These are phyloP conservation scores for Aspergillus heteromorphus DNA, from an alignment of 495 filamentous ascomycete species.

Conservation along the genomic window DNA sequence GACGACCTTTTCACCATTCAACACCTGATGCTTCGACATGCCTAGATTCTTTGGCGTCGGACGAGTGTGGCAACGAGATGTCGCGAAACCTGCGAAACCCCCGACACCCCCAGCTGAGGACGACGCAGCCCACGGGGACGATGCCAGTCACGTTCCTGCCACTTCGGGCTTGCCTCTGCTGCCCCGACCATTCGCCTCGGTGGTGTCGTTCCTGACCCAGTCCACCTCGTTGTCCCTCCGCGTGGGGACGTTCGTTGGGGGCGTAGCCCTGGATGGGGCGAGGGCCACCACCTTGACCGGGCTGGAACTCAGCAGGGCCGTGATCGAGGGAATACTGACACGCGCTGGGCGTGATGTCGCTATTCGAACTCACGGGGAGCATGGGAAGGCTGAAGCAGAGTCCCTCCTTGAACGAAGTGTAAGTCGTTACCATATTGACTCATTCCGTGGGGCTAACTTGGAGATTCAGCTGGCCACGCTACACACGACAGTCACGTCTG, in stretches of 20 bases:
- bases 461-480: constrained; percentile 46
- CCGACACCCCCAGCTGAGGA: no score
- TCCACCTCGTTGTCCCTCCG: constrained; percentile 66
- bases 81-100: constrained; percentile 8
- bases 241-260: constrained; percentile 62
- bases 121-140: constrained; percentile 5
- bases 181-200: constrained; percentile 58
- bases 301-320: constrained; percentile 59
- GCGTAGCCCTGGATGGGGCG: constrained; percentile 59
- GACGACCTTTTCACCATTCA: neutral
- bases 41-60: constrained; percentile 14
- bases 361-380: constrained; percentile 46
- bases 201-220: constrained; percentile 64
- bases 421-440: constrained; percentile 11
- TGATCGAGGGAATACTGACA: constrained; percentile 62
- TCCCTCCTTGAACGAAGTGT: constrained; percentile 56
- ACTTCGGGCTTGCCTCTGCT: constrained; percentile 56
- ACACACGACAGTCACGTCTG: constrained; percentile 57
- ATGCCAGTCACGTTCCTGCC: constrained; percentile 24
- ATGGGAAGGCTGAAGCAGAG: constrained; percentile 57
- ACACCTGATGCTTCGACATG: constrained; percentile 27
- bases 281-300: constrained; percentile 64
- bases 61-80: constrained; percentile 12
- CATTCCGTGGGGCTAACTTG: constrained; percentile 7
- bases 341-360: constrained; percentile 66